phyloP scores from a whole-genome alignment of 2,329 filamentous ascomycete genomes.

The Teratosphaeria gauchensis region DNA sequence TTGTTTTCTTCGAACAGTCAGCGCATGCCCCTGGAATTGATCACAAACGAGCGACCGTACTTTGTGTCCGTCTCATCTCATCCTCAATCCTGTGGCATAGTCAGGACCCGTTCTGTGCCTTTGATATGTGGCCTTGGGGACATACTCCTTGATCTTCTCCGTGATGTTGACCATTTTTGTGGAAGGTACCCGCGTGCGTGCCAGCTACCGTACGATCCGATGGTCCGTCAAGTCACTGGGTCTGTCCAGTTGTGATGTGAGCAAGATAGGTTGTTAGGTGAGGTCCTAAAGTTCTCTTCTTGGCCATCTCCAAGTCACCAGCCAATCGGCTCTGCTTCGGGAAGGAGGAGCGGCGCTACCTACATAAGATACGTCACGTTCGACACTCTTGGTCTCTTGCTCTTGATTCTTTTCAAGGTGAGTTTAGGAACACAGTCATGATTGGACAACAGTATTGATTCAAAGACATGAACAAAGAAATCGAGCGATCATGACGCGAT shows the following conservation, averaged over 20 bases:
- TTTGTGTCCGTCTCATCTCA: conserved; percentile 98
- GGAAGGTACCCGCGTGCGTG: conserved; percentile 5
- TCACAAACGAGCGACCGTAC: conserved; percentile 44
- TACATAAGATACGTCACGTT: neutral
- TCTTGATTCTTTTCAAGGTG: neutral
- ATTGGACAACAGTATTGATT: neutral
- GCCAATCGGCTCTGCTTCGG: neutral
- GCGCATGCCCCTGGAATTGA: conserved; percentile 10
- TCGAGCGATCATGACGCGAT: neutral
- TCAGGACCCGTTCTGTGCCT: conserved; percentile 4
- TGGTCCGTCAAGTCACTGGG: neutral
- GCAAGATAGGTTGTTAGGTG: neutral
- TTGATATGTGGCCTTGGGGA: conserved; percentile 3
- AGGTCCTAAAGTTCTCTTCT: neutral
- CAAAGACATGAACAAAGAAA: neutral
- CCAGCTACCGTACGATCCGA: neutral
- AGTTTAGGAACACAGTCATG: neutral
- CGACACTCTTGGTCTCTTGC: neutral
- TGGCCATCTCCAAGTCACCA: neutral
- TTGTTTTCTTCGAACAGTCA: conserved; percentile 70
- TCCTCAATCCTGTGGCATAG: conserved; percentile 76
- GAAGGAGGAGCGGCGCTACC: neutral
- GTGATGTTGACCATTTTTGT: conserved; percentile 93
- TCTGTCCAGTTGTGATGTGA: neutral
- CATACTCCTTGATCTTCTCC: conserved; percentile 98